These are phyloP conservation scores for Viola pubescens DNA, from an alignment of 441 rosid species.

Conservation along the genomic window DNA sequence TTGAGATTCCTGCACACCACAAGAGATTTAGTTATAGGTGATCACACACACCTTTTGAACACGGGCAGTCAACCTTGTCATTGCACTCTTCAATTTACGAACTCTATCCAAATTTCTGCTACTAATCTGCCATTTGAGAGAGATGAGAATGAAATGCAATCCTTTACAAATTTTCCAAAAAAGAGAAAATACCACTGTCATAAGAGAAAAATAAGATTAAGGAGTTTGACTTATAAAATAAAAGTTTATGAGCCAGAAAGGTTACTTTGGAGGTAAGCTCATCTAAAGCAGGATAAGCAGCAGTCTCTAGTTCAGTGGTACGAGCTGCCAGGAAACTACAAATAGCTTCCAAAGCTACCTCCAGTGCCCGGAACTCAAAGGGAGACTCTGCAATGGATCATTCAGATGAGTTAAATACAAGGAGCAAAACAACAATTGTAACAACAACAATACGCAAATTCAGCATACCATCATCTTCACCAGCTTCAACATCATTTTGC, in stretches of 20 bases:
- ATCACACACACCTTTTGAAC: conserved; percentile 71
- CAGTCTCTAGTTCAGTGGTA: conserved; percentile 78
- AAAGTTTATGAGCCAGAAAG: not conserved
- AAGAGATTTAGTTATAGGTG: too few relatives aligned
- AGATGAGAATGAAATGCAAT: not conserved
- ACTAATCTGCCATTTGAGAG: conserved; percentile 55
- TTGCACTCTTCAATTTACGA: conserved; percentile 92
- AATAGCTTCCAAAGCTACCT: conserved; percentile 93
- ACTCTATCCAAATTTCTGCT: conserved; percentile 95
- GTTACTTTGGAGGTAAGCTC: conserved; percentile 90
- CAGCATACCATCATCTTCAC: conserved; percentile 78
- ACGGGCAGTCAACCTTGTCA: conserved; percentile 90
- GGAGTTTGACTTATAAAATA: not conserved
- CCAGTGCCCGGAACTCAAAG: conserved; percentile 85
- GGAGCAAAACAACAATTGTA: not conserved
- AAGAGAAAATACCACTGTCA: not conserved
- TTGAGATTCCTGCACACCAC: too few relatives aligned
- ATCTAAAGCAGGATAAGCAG: conserved; percentile 95
- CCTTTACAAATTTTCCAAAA: not conserved
- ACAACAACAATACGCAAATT: not conserved
- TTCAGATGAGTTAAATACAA: conserved; percentile 14
- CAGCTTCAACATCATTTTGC: conserved; percentile 54
- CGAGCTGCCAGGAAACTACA: conserved; percentile 93
- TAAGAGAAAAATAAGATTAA: not conserved
- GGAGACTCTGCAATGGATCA: conserved; percentile 60